phyloP scores from a whole-genome alignment of 345 rosid species.

The Populus deltoides region DNA sequence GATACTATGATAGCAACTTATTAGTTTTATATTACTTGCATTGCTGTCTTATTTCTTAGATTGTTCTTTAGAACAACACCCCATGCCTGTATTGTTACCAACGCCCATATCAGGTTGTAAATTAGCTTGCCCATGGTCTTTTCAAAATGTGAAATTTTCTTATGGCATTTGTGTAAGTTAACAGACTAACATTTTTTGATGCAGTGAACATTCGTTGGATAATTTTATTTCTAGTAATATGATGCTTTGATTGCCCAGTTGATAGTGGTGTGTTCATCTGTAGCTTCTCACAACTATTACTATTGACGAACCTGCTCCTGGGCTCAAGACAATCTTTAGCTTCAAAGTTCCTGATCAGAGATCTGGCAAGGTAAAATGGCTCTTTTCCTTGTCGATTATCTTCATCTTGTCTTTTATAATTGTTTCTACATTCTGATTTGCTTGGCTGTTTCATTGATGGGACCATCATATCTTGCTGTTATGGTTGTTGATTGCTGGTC shows the following conservation, averaged over 20 bases:
- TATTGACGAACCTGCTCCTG: conserved; percentile 84
- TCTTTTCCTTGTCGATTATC: background rate
- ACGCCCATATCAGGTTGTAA: background rate
- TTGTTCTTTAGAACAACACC: background rate
- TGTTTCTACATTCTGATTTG: background rate
- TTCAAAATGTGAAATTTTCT: background rate
- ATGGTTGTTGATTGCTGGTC: background rate
- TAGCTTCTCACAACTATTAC: conserved; percentile 85
- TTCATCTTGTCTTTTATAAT: background rate
- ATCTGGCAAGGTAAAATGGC: conserved; percentile 71
- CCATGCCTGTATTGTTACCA: background rate
- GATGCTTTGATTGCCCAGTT: background rate
- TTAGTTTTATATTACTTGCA: background rate
- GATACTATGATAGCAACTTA: background rate
- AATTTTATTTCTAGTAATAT: background rate
- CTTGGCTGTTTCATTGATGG: background rate
- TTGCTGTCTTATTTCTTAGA: background rate
- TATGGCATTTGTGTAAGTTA: background rate
- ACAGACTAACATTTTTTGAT: background rate
- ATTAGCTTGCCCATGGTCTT: background rate
- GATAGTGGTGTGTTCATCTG: conserved; percentile 11
- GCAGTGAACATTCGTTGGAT: background rate
- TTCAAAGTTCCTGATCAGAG: conserved; percentile 86
- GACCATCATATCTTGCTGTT: background rate
- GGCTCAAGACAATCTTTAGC: conserved; percentile 79